Base-by-base conservation (phyloP, 305 asterid genomes). In the Petunia hybrid region DNA sequence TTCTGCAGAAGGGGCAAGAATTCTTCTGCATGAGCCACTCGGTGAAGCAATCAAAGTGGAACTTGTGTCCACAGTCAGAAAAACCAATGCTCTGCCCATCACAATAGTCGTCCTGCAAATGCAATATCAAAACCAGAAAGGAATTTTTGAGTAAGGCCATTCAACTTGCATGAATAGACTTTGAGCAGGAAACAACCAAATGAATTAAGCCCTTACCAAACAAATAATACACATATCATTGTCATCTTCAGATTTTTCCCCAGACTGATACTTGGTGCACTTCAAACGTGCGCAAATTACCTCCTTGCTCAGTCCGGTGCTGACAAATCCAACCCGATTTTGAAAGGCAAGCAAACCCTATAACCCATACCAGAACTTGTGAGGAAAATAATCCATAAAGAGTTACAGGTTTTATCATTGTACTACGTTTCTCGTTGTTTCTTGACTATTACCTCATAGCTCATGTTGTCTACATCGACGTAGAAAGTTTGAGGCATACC, bases 151-250 rank as follows among this genome's bases (percentile, higher is more conserved):
- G 79, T 53, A 42, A 39, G 46, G 31, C 9, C 10, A 74, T 74
- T 12, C 5, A 12, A 36, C 14, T 35, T 51, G 1, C 35, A 12
- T 51, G 4, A 8, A 4, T 70, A 42, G 3, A 41, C 8, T 43
- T 16, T n/a, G 31, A 40, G 45, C 1, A 12, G 43, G 63, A 74
- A 6, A 31, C 13, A 51, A 42, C 31, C 65, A 53, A 51, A 53
- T 36, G 64, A 48, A 56, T 5, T 35, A 38, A 14, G 9, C 36
- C 16, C 79, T 70, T 48, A 81, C 84, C 83, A 80, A 71, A 73
- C 83, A 80, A 43, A 71, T 71, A n/a, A 53, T 16, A 46, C 80
- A 80, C 4, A 40, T 42, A 35, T 77, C 81, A 0, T 22, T 14
- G 8, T 43, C 43, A n/a, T 13, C 14, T 45, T 1, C 31, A 39